phyloP scores from a whole-genome alignment of 2,329 filamentous ascomycete genomes.

The Aspergillus sp. region DNA sequence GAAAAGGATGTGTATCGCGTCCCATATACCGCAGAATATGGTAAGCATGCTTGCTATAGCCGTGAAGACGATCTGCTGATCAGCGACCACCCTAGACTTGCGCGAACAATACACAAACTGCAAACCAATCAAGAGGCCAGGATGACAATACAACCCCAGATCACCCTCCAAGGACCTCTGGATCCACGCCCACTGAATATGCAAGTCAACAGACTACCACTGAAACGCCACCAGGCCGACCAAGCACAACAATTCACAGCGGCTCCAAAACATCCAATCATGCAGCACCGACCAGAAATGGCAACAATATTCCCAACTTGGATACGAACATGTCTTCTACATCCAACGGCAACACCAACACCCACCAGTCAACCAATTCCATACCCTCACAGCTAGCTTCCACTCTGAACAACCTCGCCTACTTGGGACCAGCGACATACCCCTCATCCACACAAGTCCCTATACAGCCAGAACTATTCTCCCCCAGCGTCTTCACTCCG shows the following conservation, averaged over 20 bases:
- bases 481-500: neutral
- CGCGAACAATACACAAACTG: neutral
- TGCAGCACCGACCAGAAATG: neutral
- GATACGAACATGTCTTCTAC: conserved; percentile 39
- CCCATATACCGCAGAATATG: conserved; percentile 6
- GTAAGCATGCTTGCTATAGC: conserved; percentile 6
- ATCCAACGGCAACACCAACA: conserved; percentile 26
- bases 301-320: conserved; percentile 18
- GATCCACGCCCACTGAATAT: neutral
- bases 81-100: neutral
- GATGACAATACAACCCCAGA: neutral
- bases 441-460: neutral
- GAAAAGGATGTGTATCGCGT: conserved; percentile 12
- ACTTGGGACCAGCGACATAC: conserved; percentile 2
- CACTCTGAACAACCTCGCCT: conserved; percentile 4
- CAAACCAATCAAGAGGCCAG: neutral
- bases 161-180: neutral
- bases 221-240: neutral
- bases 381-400: conserved; percentile 7
- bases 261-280: neutral
- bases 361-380: conserved; percentile 13
- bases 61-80: neutral
- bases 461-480: neutral
- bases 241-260: neutral
- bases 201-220: neutral